phyloP scores from a whole-genome alignment of 208 protist species.

The Balamuthia mandrillaris region DNA sequence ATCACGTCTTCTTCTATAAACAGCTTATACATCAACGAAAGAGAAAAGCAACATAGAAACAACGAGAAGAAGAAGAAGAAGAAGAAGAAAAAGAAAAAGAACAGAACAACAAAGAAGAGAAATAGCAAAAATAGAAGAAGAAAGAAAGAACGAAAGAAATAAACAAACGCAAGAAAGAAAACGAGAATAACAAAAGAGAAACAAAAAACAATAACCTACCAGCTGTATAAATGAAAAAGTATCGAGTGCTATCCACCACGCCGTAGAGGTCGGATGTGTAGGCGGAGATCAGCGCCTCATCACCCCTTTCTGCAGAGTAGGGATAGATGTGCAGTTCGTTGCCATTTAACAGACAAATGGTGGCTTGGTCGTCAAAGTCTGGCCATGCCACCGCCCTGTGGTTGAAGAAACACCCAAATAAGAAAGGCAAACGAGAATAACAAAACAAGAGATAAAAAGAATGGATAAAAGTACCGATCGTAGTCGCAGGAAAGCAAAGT shows the following conservation, averaged over 20 bases:
- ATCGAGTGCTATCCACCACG: constrained; percentile 4
- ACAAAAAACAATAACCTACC: not conserved
- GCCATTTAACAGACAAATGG: constrained; percentile 6
- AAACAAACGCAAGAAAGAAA: not conserved
- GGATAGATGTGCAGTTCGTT: constrained; percentile 31
- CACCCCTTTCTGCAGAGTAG: not conserved
- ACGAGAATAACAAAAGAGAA: not conserved
- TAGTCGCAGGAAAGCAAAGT: too few relatives aligned
- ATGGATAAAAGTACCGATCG: too few relatives aligned
- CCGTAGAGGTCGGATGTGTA: constrained; percentile 13
- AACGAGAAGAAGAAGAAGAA: too few relatives aligned
- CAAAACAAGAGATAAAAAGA: too few relatives aligned
- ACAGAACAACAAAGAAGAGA: too few relatives aligned
- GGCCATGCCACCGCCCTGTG: not conserved
- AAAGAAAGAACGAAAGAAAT: not conserved
- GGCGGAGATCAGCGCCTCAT: constrained; percentile 1
- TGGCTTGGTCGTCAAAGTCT: not conserved
- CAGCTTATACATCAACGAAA: too few relatives aligned
- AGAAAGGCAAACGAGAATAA: too few relatives aligned
- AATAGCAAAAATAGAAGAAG: not conserved
- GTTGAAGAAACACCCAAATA: too few relatives aligned
- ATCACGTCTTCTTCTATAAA: not conserved
- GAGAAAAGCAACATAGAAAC: too few relatives aligned
- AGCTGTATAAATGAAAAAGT: constrained; percentile 3
- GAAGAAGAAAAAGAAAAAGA: too few relatives aligned